Evolutionary conservation across 2,329 filamentous ascomycete species (phyloP).

Genomic region (Arthrobotrys musiformis): DNA sequence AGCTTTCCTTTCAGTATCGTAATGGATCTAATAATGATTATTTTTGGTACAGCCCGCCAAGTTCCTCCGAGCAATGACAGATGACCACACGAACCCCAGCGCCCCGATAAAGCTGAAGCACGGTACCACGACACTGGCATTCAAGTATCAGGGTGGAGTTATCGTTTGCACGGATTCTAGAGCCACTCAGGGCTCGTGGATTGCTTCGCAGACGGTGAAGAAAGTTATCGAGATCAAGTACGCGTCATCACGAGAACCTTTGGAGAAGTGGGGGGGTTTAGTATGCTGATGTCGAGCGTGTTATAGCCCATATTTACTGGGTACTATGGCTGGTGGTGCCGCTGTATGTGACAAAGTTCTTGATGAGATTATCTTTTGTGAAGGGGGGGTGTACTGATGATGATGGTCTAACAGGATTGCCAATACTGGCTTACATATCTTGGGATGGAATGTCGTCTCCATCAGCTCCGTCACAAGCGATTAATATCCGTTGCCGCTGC

Average conservation of each 20-base stretch:
- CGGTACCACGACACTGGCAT: conserved; percentile 96
- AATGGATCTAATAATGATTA: conserved; percentile 17
- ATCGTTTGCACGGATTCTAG: conserved; percentile 98
- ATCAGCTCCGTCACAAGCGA: conserved; percentile 99
- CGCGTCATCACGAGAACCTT: conserved; percentile 63
- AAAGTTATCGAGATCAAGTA: conserved; percentile 99
- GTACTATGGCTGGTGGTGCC: conserved; percentile 98
- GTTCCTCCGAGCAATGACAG: conserved; percentile 96
- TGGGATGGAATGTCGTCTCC: conserved; percentile 97
- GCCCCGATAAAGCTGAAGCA: conserved; percentile 99
- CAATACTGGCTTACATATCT: conserved; percentile 99
- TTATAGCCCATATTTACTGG: conserved; percentile 71
- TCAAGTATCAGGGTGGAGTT: conserved; percentile 97
- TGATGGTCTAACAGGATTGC: conserved; percentile 72
- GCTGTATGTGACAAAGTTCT: conserved; percentile 71
- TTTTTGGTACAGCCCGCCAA: conserved; percentile 74
- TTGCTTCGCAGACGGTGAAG: conserved; percentile 99
- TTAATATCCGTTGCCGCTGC: conserved; percentile 97
- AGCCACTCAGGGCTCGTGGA: conserved; percentile 98
- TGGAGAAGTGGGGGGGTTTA: background rate
- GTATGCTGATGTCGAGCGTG: conserved; percentile 23
- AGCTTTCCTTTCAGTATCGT: background rate
- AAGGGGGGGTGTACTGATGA: background rate
- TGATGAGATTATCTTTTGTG: background rate
- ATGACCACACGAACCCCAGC: conserved; percentile 95